Evolutionary conservation across 2,329 filamentous ascomycete species (phyloP).

Genomic region (Fusarium stilboides): DNA sequence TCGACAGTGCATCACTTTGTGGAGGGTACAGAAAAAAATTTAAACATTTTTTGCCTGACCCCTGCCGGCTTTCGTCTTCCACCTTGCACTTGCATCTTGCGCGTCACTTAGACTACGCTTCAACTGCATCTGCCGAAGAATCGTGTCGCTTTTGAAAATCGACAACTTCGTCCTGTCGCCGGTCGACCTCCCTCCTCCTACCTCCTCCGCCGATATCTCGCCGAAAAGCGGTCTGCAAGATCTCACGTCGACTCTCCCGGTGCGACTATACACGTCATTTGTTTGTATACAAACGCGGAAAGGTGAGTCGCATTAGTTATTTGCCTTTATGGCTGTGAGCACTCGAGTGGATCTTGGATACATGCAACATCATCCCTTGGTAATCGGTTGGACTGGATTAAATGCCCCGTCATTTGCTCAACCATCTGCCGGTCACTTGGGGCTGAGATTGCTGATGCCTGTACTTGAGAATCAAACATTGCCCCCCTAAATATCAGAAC

Average conservation of each 20-base stretch:
- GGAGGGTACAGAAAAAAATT: constrained; percentile 35
- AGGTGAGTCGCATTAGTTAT: constrained; percentile 42
- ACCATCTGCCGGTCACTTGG: constrained; percentile 22
- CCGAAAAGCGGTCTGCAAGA: constrained; percentile 38
- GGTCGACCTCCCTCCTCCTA: constrained; percentile 44
- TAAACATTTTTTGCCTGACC: constrained; percentile 28
- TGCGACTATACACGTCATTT: constrained; percentile 45
- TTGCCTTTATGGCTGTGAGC: constrained; percentile 15
- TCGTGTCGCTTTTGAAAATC: constrained; percentile 23
- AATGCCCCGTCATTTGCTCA: constrained; percentile 24
- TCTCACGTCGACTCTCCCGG: constrained; percentile 22
- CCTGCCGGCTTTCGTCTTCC: constrained; percentile 24
- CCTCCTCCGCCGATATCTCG: constrained; percentile 23
- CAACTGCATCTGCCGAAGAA: constrained; percentile 23
- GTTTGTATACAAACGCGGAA: constrained; percentile 41
- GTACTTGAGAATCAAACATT: constrained; percentile 20
- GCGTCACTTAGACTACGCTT: constrained; percentile 23
- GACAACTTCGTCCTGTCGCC: constrained; percentile 45
- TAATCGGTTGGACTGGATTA: constrained; percentile 13
- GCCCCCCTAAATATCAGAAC: constrained; percentile 1
- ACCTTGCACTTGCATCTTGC: constrained; percentile 24
- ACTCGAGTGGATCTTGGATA: constrained; percentile 32
- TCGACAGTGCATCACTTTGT: constrained; percentile 34
- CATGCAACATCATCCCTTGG: constrained; percentile 13
- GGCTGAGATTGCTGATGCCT: constrained; percentile 12